These are phyloP conservation scores for Hypoxylon lenormandii DNA, from an alignment of 495 filamentous ascomycete genomes.

Conservation along the genomic window DNA sequence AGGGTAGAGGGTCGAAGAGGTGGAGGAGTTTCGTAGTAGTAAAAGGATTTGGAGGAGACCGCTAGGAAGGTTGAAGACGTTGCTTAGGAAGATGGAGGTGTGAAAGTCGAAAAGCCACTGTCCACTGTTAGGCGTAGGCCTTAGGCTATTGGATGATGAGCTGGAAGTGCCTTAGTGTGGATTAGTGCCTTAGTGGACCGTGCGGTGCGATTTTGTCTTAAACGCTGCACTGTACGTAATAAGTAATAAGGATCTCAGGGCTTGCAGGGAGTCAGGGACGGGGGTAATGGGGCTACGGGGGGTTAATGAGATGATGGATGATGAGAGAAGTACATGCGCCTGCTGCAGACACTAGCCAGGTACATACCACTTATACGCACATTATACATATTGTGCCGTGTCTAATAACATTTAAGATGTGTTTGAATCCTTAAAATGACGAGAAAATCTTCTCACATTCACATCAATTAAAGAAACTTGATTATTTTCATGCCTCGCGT, in stretches of 20 bases:
- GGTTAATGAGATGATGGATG: no score
- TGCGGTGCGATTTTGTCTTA: slow-evolving; percentile 22
- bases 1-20: slow-evolving; percentile 43
- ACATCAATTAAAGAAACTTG: no score
- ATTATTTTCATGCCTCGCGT: no score
- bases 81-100: slow-evolving; percentile 36
- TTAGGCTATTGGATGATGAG: slow-evolving; percentile 38
- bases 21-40: slow-evolving; percentile 50
- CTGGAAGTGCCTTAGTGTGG: no score
- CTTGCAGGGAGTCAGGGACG: slow-evolving; percentile 29
- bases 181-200: slow-evolving; percentile 23
- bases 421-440: neutral
- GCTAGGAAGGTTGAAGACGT: slow-evolving; percentile 40
- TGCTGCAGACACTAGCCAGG: slow-evolving; percentile 22
- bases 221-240: slow-evolving; percentile 33
- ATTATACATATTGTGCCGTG: neutral
- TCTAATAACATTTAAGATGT: slow-evolving; percentile 4
- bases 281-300: neutral
- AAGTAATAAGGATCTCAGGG: slow-evolving; percentile 45
- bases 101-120: slow-evolving; percentile 41
- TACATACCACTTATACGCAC: slow-evolving; percentile 4
- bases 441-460: no score
- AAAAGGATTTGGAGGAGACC: slow-evolving; percentile 52
- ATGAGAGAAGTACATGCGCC: neutral
- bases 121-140: slow-evolving; percentile 31